Base-by-base conservation (phyloP, 306 rosid genomes). In the Quercus gilva region DNA sequence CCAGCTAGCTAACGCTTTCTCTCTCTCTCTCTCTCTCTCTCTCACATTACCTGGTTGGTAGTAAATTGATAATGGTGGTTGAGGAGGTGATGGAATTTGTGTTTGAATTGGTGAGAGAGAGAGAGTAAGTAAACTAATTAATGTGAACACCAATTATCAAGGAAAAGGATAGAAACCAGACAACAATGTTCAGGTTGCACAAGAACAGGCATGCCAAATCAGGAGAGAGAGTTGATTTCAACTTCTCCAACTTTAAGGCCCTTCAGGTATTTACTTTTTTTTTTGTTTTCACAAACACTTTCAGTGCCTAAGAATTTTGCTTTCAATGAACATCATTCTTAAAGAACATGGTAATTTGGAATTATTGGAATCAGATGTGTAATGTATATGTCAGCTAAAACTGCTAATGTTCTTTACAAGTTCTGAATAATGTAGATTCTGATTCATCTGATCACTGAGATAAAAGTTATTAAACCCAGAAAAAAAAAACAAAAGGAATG, bases 181-280 rank as follows among this genome's bases (percentile, higher is more conserved):
- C 55, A 73, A 69, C 35, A 77, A 95, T 95, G 99, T 91, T 95
- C 74, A 86, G 92, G 89, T 26, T 95, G 69, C 95, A 91, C 64
- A 95, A 86, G 87, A 81, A 82, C 76, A 85, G 84, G 84, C 70
- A 78, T 8, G 41, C 84, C 18, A 92, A 90, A 84, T 90, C 98
- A 15, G 89, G 74, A n/a, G 87, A 85, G 3, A 78, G 64, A 81
- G 53, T 84, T n/a, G 90, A 89, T 65, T 88, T 88, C 87, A 88
- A 83, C 71, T 80, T 90, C 79, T 88, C 94, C n/a, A 74, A 88
- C 73, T 86, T 90, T 52, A 80, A 90, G 35, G 89, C 89, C 1
- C 81, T 85, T 15, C 88, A 90, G 92, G 94, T 88, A 60, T 19
- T 25, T 15, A 1, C 12, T 17, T 2, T 41, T 8, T 6, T 37